Evolutionary conservation across 495 filamentous ascomycete genomes (phyloP).

Genomic region (Xylaria flabelliformis): DNA sequence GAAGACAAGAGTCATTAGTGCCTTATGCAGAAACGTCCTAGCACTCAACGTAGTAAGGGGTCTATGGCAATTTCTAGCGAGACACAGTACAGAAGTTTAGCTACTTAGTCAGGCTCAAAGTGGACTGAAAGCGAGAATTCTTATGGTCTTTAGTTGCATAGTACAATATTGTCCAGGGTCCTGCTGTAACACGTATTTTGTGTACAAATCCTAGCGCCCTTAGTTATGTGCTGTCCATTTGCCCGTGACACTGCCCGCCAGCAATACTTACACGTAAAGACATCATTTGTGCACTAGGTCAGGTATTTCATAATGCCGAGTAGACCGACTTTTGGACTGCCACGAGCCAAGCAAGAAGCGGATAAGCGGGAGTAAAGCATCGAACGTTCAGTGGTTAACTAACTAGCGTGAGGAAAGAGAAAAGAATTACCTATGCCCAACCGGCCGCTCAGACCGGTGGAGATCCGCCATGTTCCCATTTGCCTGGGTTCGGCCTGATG

Average conservation of each 20-base stretch:
- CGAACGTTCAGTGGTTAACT: slow-evolving; percentile 9
- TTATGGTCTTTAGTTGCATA: not conserved
- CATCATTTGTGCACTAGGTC: not conserved
- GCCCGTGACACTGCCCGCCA: not conserved
- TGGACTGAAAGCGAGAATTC: not conserved
- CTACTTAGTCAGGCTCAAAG: not conserved
- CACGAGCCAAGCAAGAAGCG: slow-evolving; percentile 1
- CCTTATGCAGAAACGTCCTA: not conserved
- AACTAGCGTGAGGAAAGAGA: not conserved
- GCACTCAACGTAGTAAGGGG: not conserved
- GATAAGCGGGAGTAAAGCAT: slow-evolving; percentile 14
- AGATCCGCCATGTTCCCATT: slow-evolving; percentile 25
- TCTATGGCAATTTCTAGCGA: not conserved
- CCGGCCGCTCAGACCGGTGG: slow-evolving; percentile 20
- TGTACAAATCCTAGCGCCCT: not conserved
- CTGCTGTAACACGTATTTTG: not conserved
- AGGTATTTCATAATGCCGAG: not conserved
- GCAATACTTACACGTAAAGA: not conserved
- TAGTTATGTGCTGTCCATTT: not conserved
- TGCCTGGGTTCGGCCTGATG: slow-evolving; percentile 23
- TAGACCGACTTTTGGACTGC: slow-evolving; percentile 18
- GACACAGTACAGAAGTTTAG: not conserved
- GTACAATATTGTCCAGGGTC: not conserved
- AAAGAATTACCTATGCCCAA: slow-evolving; percentile 20
- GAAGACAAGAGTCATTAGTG: slow-evolving; percentile 19